A percentile compares a stretch with the other conserved stretches of the same genome.
phyloP scores from a whole-genome alignment of 441 rosid species.

The Euphorbia celastroides region DNA sequence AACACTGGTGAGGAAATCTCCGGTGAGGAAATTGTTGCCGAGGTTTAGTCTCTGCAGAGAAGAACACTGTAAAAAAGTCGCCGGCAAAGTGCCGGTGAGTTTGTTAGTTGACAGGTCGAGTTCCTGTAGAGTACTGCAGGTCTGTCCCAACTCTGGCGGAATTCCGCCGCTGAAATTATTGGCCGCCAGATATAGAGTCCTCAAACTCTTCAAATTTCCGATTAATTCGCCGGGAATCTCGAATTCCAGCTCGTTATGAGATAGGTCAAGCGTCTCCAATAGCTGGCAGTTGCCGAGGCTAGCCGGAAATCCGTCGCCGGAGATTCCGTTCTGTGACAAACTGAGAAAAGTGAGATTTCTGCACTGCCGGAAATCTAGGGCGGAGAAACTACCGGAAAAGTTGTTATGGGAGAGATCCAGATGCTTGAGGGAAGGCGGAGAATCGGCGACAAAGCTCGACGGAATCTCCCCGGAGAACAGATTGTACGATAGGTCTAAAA shows the following conservation, averaged over 20 bases:
- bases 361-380: slow-evolving; percentile 53
- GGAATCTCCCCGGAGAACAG: slow-evolving; percentile 56
- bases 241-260: no score
- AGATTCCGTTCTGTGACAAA: slow-evolving; percentile 53
- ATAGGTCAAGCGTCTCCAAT: slow-evolving; percentile 52
- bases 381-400: slow-evolving; percentile 51
- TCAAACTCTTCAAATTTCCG: slow-evolving; percentile 49
- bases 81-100: slow-evolving; percentile 67
- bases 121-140: slow-evolving; percentile 55
- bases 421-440: slow-evolving; percentile 40
- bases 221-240: slow-evolving; percentile 53
- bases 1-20: slow-evolving; percentile 61
- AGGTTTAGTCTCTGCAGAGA: slow-evolving; percentile 55
- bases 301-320: slow-evolving; percentile 47
- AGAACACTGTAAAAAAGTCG: slow-evolving; percentile 53
- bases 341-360: slow-evolving; percentile 54
- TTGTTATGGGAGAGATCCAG: slow-evolving; percentile 81
- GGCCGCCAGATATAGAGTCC: slow-evolving; percentile 63
- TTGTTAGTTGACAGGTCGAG: slow-evolving; percentile 63
- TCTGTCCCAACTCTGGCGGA: slow-evolving; percentile 65
- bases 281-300: slow-evolving; percentile 50
- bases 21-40: slow-evolving; percentile 64
- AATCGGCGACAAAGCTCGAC: slow-evolving; percentile 28
- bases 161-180: slow-evolving; percentile 77
- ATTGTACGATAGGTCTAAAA: slow-evolving; percentile 63